Base-by-base conservation (phyloP, 2,329 filamentous ascomycete genomes). In the Scedosporium minutisporum region DNA sequence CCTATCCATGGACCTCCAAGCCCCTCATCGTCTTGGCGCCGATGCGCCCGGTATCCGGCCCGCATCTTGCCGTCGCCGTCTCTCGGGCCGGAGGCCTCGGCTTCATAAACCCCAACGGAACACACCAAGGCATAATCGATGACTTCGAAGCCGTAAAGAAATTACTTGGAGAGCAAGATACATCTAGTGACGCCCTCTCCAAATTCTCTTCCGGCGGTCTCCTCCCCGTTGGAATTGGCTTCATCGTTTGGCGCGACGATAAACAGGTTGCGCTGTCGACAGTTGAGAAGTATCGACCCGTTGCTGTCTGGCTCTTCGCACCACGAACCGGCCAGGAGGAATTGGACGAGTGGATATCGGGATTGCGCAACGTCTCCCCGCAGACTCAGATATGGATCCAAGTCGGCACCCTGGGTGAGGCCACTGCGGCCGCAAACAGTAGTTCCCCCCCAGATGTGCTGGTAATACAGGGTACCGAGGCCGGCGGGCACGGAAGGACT, bases 81-180 rank as follows among this genome's bases (percentile, higher is more conserved):
- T 85, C 87, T 62, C 88, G 88, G 66, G 87, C 89, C 6, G 89
- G 90, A 18, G 90, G 89, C 0, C 78, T 91, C 1, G 82, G 78
- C 10, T 80, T 80, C 66, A 73, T 80, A 57, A 78, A 75, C 2
- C 74, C 74, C 0, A 74, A 68, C 9, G 70, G 66, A 2, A 75
- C 73, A n/a, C 67, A 76, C 0, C 66, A 71, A 9, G 70, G 70
- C 41, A 71, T 70, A 0, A 63, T 65, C 2, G 65, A 61, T 14
- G 73, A 77, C 44, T 66, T 77, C 3, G 69, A 69, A n/a, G 65
- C 68, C 5, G 69, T 69, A 0, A 65, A 67, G 14, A 60, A 68
- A 44, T 48, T 73, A 4, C 25, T 71, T 16, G 55, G n/a, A 16
- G 16, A 1, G 12, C 27, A 23, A 12, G 33, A 38, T 9, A 16